These are phyloP conservation scores for Penicillium waksmanii DNA, from an alignment of 495 filamentous ascomycete genomes.

Conservation along the genomic window DNA sequence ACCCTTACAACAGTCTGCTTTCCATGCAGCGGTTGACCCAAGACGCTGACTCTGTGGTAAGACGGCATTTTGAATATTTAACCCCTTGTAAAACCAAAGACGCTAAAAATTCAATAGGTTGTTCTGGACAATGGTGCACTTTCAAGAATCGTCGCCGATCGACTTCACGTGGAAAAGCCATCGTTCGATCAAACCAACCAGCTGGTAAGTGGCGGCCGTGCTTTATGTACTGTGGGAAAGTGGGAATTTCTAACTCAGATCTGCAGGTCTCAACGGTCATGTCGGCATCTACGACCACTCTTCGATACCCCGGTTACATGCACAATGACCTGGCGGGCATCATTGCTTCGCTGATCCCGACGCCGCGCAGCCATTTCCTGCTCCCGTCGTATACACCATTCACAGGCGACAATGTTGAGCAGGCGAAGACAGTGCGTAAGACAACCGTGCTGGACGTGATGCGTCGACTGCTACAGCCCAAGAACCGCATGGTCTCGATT, in stretches of 20 bases:
- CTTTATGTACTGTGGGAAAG: background rate
- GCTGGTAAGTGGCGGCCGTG: slow-evolving; percentile 55
- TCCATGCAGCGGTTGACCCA: slow-evolving; percentile 89
- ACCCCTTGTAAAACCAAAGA: background rate
- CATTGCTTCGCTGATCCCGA: slow-evolving; percentile 92
- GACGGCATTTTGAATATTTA: slow-evolving; percentile 10
- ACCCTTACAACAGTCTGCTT: slow-evolving; percentile 96
- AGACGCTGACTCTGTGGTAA: slow-evolving; percentile 91
- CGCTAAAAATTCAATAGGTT: slow-evolving; percentile 49
- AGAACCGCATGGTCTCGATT: slow-evolving; percentile 98
- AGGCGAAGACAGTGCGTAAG: slow-evolving; percentile 95
- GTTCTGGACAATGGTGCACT: slow-evolving; percentile 95
- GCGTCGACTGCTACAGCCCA: slow-evolving; percentile 91
- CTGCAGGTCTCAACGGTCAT: slow-evolving; percentile 87
- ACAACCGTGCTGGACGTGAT: slow-evolving; percentile 98
- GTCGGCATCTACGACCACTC: slow-evolving; percentile 95
- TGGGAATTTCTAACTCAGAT: background rate
- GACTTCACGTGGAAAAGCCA: slow-evolving; percentile 89
- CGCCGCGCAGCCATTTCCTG: slow-evolving; percentile 94
- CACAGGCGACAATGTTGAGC: slow-evolving; percentile 90
- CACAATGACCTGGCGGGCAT: slow-evolving; percentile 98
- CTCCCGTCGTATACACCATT: slow-evolving; percentile 99
- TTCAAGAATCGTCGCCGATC: slow-evolving; percentile 90
- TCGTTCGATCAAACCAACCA: slow-evolving; percentile 98
- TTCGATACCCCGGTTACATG: slow-evolving; percentile 98